Base-by-base conservation (phyloP, 768 basidiomycete species). In the Cyathus striatus region DNA sequence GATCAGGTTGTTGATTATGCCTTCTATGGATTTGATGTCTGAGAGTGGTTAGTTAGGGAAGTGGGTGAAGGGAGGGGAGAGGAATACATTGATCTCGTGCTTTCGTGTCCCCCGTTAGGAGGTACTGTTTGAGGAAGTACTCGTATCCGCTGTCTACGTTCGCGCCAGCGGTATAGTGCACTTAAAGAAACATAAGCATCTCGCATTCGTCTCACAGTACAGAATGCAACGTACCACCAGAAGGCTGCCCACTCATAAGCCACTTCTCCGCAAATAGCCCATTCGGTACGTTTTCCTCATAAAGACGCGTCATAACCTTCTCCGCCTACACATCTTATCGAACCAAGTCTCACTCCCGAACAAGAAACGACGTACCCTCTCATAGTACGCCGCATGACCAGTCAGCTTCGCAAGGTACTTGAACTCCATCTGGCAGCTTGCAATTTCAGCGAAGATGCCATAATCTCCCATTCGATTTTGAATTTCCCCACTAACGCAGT, bases 331-430 rank as follows among this genome's bases (percentile, higher is more conserved):
- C 25, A 21, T 12, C 23, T 24, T 18, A 20, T 5, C 14, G 13
- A 10, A 17, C 16, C 25, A 5, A 3, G 41, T 10, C 21, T 38
- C 22, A 48, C 7, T 3, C 6, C 14, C 9, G 38, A 35, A 12
- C 39, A 43, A 20, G 6, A n/a, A 23, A 21, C 26, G 7, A 47
- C 53, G 26, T 41, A 68, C 60, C 56, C 52, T 43, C 21, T 63
- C 26, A 42, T 68, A 79, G 49, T 76, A 84, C 20, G 75, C 70
- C 13, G 68, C 64, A 42, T 77, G 71, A 1, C 81, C 80, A 0
- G 83, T 86, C 20, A 82, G 51, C 48, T 83, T 76, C 1, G 83
- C 81, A 2, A 88, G 69, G 53, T 86, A 88, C 57, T 85, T 84
- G 63, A 79, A 81, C 57, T 89, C 86, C n/a, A 88, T 59, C 59